Evolutionary conservation across 345 rosid species (phyloP).

Genomic region (Sisymbrium irio): DNA sequence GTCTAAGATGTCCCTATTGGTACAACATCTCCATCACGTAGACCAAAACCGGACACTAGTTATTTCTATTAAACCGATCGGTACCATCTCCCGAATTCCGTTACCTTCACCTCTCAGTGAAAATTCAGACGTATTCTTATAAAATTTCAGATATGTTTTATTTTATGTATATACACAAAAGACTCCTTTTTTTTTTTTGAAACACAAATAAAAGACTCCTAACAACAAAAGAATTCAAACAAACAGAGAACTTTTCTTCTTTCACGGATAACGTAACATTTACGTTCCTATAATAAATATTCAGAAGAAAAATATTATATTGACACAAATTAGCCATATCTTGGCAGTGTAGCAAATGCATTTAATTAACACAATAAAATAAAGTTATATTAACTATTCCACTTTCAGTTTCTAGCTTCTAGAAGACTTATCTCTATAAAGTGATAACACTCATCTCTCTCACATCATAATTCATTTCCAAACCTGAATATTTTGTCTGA

Average conservation of each 20-base stretch:
- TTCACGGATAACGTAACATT: background rate
- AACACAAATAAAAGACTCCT: no score
- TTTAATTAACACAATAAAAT: background rate
- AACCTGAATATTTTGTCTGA: background rate
- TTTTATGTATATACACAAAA: no score
- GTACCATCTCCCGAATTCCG: background rate
- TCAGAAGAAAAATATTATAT: background rate
- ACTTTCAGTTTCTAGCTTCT: slow-evolving; percentile 21
- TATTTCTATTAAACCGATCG: background rate
- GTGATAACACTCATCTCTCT: slow-evolving; percentile 31
- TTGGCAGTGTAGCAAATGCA: background rate
- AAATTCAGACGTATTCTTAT: no score
- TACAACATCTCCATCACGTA: slow-evolving; percentile 8
- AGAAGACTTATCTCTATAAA: slow-evolving; percentile 29
- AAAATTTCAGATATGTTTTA: no score
- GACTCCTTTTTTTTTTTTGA: no score
- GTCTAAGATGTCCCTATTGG: background rate
- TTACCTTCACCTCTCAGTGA: background rate
- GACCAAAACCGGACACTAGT: background rate
- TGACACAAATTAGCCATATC: background rate
- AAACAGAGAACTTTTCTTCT: background rate
- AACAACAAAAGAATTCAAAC: slow-evolving; percentile 8
- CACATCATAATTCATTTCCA: background rate
- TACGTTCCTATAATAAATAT: background rate
- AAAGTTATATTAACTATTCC: background rate